These are phyloP conservation scores for Boechera retrofracta DNA, from an alignment of 345 rosid genomes.

Conservation along the genomic window DNA sequence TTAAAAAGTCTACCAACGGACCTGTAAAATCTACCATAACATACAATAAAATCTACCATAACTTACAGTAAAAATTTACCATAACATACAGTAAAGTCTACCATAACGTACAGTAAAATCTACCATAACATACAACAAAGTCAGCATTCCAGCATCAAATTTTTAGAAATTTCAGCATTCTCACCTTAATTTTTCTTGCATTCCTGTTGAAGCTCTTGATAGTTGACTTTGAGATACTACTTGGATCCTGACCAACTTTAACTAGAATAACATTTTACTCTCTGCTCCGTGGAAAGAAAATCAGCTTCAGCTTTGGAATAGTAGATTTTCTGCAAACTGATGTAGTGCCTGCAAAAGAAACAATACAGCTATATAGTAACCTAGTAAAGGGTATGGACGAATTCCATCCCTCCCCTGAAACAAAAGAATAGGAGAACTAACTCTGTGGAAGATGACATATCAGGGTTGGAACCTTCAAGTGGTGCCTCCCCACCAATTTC, in stretches of 20 bases:
- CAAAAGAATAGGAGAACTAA: conserved; percentile 48
- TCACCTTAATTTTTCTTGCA: conserved; percentile 89
- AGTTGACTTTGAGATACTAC: too few species aligned
- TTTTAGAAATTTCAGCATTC: conserved; percentile 26
- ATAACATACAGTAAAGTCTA: too few species aligned
- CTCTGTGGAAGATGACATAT: conserved; percentile 99
- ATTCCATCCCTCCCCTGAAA: not conserved
- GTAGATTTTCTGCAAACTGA: conserved; percentile 87
- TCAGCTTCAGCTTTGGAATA: conserved; percentile 96
- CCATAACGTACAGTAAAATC: too few species aligned
- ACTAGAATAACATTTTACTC: conserved; percentile 60
- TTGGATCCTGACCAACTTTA: conserved; percentile 18
- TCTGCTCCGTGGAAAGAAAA: conserved; percentile 69
- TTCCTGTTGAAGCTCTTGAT: conserved; percentile 60
- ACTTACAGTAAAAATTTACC: too few species aligned
- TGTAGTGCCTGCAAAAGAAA: conserved; percentile 69
- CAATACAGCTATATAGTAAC: conserved; percentile 12
- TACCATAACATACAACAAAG: too few species aligned
- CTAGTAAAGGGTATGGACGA: conserved; percentile 22
- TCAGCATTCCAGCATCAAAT: not conserved
- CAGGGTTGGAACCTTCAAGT: conserved; percentile 94
- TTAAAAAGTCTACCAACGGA: too few species aligned
- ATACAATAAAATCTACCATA: too few species aligned
- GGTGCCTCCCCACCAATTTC: conserved; percentile 94
- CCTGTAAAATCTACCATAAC: too few species aligned